A percentile compares a stretch with the other conserved stretches of the same genome.
These are phyloP conservation scores for Arthrinium puccinioides DNA, from an alignment of 2,329 filamentous ascomycete species.

Conservation along the genomic window DNA sequence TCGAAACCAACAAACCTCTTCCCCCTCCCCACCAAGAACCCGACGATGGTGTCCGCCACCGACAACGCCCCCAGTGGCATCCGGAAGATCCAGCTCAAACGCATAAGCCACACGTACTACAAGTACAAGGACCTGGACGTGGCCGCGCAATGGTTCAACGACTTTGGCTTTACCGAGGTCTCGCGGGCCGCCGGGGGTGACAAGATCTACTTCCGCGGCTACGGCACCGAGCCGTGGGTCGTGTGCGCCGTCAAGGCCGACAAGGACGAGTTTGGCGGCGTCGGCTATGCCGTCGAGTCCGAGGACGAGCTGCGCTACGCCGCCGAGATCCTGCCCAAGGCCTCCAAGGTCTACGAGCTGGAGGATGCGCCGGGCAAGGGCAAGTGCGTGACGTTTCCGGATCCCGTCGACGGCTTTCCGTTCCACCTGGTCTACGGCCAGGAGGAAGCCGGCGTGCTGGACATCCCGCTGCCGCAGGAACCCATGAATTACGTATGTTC, in stretches of 20 bases:
- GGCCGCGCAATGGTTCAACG: conserved; percentile 33
- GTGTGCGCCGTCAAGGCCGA: conserved; percentile 43
- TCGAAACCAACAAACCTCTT: too few species aligned
- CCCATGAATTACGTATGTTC: conserved; percentile 36
- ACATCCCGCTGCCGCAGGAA: conserved; percentile 31
- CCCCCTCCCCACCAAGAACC: too few species aligned
- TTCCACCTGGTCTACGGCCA: conserved; percentile 53
- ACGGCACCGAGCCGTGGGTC: conserved; percentile 52
- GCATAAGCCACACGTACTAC: conserved; percentile 38
- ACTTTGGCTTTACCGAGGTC: conserved; percentile 39
- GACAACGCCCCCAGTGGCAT: conserved; percentile 14
- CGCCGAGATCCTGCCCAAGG: conserved; percentile 35
- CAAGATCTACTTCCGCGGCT: conserved; percentile 52
- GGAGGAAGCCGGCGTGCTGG: conserved; percentile 25
- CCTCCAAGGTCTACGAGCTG: conserved; percentile 39
- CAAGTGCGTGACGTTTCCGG: conserved; percentile 41
- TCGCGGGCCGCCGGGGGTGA: conserved; percentile 30
- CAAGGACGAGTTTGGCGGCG: conserved; percentile 46
- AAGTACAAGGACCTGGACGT: conserved; percentile 35
- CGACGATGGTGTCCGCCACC: too few species aligned
- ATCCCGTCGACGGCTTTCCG: conserved; percentile 47
- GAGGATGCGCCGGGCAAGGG: conserved; percentile 46
- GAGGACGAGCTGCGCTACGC: conserved; percentile 47
- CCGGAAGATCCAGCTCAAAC: conserved; percentile 22
- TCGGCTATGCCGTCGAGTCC: conserved; percentile 49